These are phyloP conservation scores for Lentinula detonsa DNA, from an alignment of 768 basidiomycete genomes.

Conservation along the genomic window DNA sequence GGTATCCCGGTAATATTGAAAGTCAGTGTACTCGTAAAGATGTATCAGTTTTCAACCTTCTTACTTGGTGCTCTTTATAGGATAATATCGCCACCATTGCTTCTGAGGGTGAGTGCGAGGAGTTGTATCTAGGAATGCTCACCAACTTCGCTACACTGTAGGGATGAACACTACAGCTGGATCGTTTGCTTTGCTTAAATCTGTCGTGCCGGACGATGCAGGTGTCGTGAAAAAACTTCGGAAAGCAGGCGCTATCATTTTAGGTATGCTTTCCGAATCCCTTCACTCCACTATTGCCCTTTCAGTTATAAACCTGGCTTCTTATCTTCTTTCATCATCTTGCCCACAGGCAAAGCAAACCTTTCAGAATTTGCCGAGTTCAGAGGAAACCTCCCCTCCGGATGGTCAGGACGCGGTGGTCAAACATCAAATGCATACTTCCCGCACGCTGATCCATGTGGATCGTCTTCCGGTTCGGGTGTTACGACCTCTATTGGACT, in stretches of 20 bases:
- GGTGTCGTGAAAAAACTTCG: slow-evolving; percentile 24
- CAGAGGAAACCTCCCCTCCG: slow-evolving; percentile 19
- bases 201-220: slow-evolving; percentile 27
- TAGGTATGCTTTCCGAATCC: slow-evolving; percentile 13
- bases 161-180: slow-evolving; percentile 40
- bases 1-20: slow-evolving; percentile 25
- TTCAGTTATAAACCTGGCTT: too few species aligned
- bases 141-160: background rate
- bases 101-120: slow-evolving; percentile 15
- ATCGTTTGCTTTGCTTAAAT: slow-evolving; percentile 27
- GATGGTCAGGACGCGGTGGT: slow-evolving; percentile 24
- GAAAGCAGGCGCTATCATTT: slow-evolving; percentile 26
- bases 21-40: too few species aligned
- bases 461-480: slow-evolving; percentile 55
- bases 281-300: too few species aligned
- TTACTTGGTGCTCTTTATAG: background rate
- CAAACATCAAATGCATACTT: slow-evolving; percentile 47
- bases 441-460: slow-evolving; percentile 46
- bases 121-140: background rate
- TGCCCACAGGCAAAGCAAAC: slow-evolving; percentile 27
- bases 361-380: slow-evolving; percentile 34
- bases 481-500: slow-evolving; percentile 48
- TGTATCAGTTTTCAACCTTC: too few species aligned
- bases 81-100: slow-evolving; percentile 25
- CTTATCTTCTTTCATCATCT: background rate